Evolutionary conservation across 2,329 filamentous ascomycete species (phyloP).

Genomic region (Penicillium sp.): DNA sequence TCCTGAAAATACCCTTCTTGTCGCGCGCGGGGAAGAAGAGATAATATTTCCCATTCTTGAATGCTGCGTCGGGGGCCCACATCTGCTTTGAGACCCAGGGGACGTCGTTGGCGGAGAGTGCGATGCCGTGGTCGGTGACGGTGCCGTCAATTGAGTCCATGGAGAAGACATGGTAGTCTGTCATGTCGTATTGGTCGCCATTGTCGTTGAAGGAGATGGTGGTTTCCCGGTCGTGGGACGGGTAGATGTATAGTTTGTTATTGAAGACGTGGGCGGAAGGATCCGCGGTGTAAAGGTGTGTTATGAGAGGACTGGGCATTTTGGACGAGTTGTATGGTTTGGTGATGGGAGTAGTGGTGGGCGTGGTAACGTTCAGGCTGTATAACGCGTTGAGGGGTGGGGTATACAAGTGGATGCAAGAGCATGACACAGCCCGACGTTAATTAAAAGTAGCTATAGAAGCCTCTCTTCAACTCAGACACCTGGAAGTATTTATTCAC

Average conservation of each 20-base stretch:
- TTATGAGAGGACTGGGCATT: slow-evolving; percentile 60
- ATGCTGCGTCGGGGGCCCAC: slow-evolving; percentile 75
- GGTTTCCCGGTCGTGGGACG: slow-evolving; percentile 75
- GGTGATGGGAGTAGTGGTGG: background rate
- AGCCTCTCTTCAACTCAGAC: background rate
- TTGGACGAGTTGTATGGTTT: background rate
- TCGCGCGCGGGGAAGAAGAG: slow-evolving; percentile 76
- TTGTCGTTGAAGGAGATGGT: slow-evolving; percentile 76
- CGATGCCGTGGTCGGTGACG: slow-evolving; percentile 72
- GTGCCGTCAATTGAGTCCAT: slow-evolving; percentile 55
- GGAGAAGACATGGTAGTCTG: slow-evolving; percentile 77
- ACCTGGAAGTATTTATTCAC: background rate
- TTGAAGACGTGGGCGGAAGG: slow-evolving; percentile 80
- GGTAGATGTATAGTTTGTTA: slow-evolving; percentile 73
- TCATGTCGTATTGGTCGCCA: slow-evolving; percentile 83
- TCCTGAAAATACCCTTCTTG: slow-evolving; percentile 66
- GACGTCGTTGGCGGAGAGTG: slow-evolving; percentile 62
- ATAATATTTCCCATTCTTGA: slow-evolving; percentile 68
- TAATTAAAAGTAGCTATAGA: background rate
- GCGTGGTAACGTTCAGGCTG: background rate
- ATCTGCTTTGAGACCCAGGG: slow-evolving; percentile 77
- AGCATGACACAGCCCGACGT: background rate
- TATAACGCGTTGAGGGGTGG: background rate
- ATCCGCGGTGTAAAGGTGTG: slow-evolving; percentile 75
- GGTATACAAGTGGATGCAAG: background rate